phyloP scores from a whole-genome alignment of 129 eudicot species.

The Ambrosia artemisiifolia region DNA sequence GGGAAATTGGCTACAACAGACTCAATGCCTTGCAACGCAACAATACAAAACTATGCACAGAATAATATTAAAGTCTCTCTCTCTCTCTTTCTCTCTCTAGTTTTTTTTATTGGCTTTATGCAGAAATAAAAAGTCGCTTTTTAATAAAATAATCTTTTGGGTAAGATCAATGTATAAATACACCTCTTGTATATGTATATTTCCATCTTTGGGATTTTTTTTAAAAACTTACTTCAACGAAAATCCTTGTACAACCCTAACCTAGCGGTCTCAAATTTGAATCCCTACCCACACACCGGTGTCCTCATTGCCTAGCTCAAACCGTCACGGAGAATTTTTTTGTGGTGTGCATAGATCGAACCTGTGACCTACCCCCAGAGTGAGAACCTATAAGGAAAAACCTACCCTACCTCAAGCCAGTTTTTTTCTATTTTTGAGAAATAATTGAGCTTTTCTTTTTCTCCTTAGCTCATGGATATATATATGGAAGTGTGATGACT shows the following conservation, averaged over 20 bases:
- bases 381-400: no score
- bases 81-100: constrained; percentile 15
- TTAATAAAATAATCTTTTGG: constrained; percentile 47
- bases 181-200: constrained; percentile 24
- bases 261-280: no score
- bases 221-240: no score
- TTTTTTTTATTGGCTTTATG: constrained; percentile 21
- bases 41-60: constrained; percentile 29
- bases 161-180: constrained; percentile 24
- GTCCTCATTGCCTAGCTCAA: no score
- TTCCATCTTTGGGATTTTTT: no score
- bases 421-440: constrained; percentile 16
- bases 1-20: constrained; percentile 53
- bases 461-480: constrained; percentile 13
- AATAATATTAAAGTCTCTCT: constrained; percentile 24
- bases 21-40: constrained; percentile 62
- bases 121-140: constrained; percentile 40
- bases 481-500: constrained; percentile 41
- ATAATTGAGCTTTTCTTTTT: constrained; percentile 32
- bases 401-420: no score
- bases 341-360: no score
- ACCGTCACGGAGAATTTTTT: no score
- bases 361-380: no score
- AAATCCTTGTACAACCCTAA: no score
- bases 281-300: no score